Evolutionary conservation across 768 basidiomycete species (phyloP).

Genomic region (Lactifluus piperatus): DNA sequence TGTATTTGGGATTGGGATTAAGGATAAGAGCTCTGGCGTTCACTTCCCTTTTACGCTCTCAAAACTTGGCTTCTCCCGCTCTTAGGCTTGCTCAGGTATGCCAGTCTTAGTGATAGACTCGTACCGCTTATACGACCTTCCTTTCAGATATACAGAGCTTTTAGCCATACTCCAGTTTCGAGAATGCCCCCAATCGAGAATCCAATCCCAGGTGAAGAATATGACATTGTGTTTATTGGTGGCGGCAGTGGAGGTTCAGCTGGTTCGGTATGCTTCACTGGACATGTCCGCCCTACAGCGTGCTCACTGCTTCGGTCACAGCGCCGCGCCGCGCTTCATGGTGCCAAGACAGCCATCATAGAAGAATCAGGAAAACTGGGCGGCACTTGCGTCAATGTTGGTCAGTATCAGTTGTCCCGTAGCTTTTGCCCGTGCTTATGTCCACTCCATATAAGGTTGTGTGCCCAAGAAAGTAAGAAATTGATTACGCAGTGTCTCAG

Average conservation of each 20-base stretch:
- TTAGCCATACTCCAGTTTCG: slow-evolving; percentile 30
- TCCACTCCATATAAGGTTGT: slow-evolving; percentile 48
- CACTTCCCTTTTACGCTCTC: neutral
- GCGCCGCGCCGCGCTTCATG: slow-evolving; percentile 88
- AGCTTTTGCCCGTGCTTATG: neutral
- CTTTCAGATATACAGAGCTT: slow-evolving; percentile 39
- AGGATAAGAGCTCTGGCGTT: neutral
- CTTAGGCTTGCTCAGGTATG: neutral
- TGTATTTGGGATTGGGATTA: too few relatives aligned
- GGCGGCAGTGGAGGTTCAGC: slow-evolving; percentile 93
- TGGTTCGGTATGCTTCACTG: slow-evolving; percentile 56
- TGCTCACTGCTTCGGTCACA: slow-evolving; percentile 26
- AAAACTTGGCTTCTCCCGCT: neutral
- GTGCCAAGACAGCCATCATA: slow-evolving; percentile 87
- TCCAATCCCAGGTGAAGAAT: slow-evolving; percentile 49
- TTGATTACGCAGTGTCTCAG: neutral
- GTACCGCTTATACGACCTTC: neutral
- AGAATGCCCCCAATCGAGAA: slow-evolving; percentile 68
- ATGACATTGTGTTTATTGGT: slow-evolving; percentile 84
- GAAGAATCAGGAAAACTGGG: slow-evolving; percentile 71
- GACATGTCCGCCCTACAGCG: neutral
- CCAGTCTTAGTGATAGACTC: too few relatives aligned
- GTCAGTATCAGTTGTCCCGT: slow-evolving; percentile 36
- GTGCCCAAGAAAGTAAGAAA: slow-evolving; percentile 85
- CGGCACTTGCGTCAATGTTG: slow-evolving; percentile 98